Evolutionary conservation across 768 basidiomycete species (phyloP), one percentile per base, ranked within the genome.

Genomic region (Sporobolomyces roseus): DNA sequence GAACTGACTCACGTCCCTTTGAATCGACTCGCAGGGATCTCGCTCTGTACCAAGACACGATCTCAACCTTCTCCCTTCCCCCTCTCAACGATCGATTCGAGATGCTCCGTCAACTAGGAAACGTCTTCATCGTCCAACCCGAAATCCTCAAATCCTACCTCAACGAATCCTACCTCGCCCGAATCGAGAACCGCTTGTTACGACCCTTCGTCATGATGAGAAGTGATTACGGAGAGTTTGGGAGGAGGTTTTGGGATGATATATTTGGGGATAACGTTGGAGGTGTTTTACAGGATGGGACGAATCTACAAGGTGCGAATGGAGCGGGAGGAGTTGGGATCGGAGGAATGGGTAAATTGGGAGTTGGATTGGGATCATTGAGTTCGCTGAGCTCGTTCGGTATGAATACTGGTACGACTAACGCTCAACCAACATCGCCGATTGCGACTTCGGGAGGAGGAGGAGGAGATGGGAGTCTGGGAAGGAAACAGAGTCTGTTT

Each of bases 131-230:
- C 71, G 90, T 99, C 55, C 90, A 88, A 61, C 93, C 94, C 10
- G 93, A 97, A 71, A 90, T 93, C 65, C 84, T 99, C 72, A 90
- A 89, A 74, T 90, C 93, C 6, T 98, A 96, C 80, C 92, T 98
- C 78, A 90, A 88, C 14, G 93, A 96, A 76, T 72, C 74, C 13
- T 91, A 92, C 78, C 87, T 99, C 19, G 92, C 92, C 13, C 85
- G 91, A 23, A 93, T 99, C 73, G 94, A 98, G 72, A 80, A 89
- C 4, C 83, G 83, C 23, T 83, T 98, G 19, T 84, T 99, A 45
- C 87, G 88, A 68, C 96, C 94, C 1, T 99, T 96, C 77, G 84
- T 99, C 16, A 85, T 87, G 45, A 86, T 92, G 75, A 85, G 96
- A 55, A 88, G 87, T 71, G 96, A 99, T 78, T 99, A 91, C 86